These are phyloP conservation scores for Hygrocybe punicea DNA, from an alignment of 768 basidiomycete species.

Conservation along the genomic window DNA sequence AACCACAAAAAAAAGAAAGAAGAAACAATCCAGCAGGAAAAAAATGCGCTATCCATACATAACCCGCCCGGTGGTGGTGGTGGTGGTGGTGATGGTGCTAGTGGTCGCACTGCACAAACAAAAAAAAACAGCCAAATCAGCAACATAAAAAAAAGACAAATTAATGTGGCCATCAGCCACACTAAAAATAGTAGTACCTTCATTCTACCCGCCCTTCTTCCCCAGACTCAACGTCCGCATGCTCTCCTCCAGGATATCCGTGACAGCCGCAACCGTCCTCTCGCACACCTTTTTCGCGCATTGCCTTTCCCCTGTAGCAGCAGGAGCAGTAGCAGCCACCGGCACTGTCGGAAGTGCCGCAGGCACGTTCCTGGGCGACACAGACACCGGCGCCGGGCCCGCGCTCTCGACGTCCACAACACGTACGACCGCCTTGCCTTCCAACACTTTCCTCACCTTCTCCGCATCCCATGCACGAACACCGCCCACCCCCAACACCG, in stretches of 20 bases:
- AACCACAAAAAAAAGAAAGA: no score
- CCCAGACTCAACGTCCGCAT: constrained; percentile 62
- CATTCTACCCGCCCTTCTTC: constrained; percentile 42
- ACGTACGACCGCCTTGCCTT: constrained; percentile 75
- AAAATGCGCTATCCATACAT: no score
- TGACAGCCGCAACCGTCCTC: constrained; percentile 14
- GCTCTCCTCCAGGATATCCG: constrained; percentile 59
- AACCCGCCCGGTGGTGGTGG: no score
- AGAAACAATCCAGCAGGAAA: no score
- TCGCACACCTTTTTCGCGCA: constrained; percentile 9
- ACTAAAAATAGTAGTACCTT: no score
- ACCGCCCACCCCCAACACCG: constrained; percentile 7
- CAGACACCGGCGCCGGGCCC: neutral
- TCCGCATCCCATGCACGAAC: constrained; percentile 57
- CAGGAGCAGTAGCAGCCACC: constrained; percentile 1
- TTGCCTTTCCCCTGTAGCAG: neutral
- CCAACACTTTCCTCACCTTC: constrained; percentile 76
- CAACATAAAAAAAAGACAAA: no score
- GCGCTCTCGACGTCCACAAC: constrained; percentile 68
- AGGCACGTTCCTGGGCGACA: constrained; percentile 4
- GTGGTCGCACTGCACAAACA: no score
- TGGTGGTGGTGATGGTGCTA: no score
- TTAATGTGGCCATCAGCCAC: no score
- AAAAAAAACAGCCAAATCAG: no score
- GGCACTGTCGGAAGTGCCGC: constrained; percentile 8